These are phyloP conservation scores for Agrocybe pediades DNA, from an alignment of 768 basidiomycete species.

Conservation along the genomic window DNA sequence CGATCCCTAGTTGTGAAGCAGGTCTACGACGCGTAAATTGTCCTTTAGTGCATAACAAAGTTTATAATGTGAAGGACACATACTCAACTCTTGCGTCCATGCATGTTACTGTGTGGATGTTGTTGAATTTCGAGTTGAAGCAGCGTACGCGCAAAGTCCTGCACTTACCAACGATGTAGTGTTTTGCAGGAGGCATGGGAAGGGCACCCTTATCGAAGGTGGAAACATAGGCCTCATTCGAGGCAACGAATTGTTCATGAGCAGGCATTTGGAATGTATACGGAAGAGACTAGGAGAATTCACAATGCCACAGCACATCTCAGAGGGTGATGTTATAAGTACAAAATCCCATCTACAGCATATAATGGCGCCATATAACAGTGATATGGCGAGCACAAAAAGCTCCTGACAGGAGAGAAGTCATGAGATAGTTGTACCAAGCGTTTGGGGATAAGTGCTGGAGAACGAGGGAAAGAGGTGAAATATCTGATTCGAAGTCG, in stretches of 20 bases:
- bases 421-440: neutral
- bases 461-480: too few relatives aligned
- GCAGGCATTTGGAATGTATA: constrained; percentile 22
- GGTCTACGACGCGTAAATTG: constrained; percentile 36
- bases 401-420: neutral
- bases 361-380: neutral
- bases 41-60: neutral
- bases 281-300: neutral
- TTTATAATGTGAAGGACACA: constrained; percentile 10
- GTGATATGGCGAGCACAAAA: neutral
- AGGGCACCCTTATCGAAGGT: constrained; percentile 45
- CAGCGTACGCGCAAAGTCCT: neutral
- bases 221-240: constrained; percentile 48
- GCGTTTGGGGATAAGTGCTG: neutral
- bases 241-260: constrained; percentile 33
- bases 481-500: too few relatives aligned
- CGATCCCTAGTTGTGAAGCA: constrained; percentile 57
- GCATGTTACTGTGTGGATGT: constrained; percentile 50
- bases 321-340: too few relatives aligned
- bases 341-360: neutral
- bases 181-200: constrained; percentile 35
- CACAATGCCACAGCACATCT: too few relatives aligned
- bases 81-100: constrained; percentile 79
- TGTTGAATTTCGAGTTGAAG: neutral
- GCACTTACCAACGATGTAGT: constrained; percentile 30